Base-by-base conservation (phyloP, 805 yeast genomes). In the Nakazawaea peltata region DNA sequence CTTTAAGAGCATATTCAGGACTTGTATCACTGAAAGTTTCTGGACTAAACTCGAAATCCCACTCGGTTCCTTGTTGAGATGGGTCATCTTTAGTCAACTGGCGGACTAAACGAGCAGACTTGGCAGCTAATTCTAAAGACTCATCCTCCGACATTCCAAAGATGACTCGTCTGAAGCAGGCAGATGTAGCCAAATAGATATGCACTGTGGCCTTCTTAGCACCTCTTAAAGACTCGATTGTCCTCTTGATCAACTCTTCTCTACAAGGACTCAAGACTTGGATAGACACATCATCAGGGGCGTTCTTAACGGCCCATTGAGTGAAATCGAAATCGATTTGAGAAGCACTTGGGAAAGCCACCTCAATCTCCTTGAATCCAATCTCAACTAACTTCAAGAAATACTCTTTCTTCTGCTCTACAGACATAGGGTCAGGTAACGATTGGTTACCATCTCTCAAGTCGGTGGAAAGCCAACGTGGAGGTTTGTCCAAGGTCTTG, bases 391-490 rank as follows among this genome's bases (percentile, higher is more conserved):
- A 63, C 53, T 80, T 77, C 36, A 71, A 60, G 54, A 81, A 81
- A 57, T 78, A 82, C 36, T 65, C 71, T 50, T 77, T 77, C 59
- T 82, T 82, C 49, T 82, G 88, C n/a, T 63, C 77, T 28, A 81
- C 65, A n/a, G 81, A 67, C 94, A 82, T 82, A 36, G 92, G 94
- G 51, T 82, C 92, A 0, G 92, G 90, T 45, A 82, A 67, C 5
- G 88, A 77, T 60, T 82, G 92, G 57, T 82, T 82, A 22, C 94
- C 94, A 51, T 82, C 94, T 48, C 94, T 70, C 42, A 82, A 65
- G 50, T 83, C 94, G 3, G 94, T 82, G 15, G 88, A 77, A 31
- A 83, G 63, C 92, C 92, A 82, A 45, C 92, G 64, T 15, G 94
- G 94, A 3, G 87, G 71, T 51, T 71, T 71, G 33, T 61, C 62